Percentiles rank a stretch among this genome's conserved stretches.
Evolutionary conservation across 768 basidiomycete species (phyloP).

Genomic region (Boletus patriciae): DNA sequence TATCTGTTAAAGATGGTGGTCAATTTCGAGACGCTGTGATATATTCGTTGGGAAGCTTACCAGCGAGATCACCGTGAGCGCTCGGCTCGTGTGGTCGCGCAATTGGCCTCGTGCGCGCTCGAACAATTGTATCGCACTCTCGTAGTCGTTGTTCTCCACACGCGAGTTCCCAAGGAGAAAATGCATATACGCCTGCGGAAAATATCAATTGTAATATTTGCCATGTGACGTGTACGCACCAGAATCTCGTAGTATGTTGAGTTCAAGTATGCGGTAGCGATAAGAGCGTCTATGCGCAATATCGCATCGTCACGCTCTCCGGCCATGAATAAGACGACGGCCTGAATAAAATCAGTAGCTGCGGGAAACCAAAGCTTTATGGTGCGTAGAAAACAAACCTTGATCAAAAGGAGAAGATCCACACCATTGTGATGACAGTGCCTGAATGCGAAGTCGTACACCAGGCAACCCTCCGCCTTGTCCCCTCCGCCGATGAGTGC

Average conservation of each 20-base stretch:
- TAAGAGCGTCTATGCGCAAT: constrained; percentile 3
- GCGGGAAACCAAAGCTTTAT: background rate
- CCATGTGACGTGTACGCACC: background rate
- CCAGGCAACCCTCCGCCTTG: background rate
- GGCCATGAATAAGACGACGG: constrained; percentile 3
- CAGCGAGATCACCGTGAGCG: background rate
- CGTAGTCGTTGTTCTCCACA: background rate
- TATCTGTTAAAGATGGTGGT: background rate
- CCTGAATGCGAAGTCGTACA: background rate
- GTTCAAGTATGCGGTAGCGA: background rate
- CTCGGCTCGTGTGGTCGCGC: background rate
- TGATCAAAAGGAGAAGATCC: background rate
- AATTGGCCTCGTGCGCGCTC: background rate
- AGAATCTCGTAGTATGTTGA: background rate
- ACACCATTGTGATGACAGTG: background rate
- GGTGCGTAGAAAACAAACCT: background rate
- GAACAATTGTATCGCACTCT: background rate
- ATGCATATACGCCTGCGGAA: constrained; percentile 9
- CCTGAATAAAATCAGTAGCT: background rate
- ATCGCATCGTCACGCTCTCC: constrained; percentile 7
- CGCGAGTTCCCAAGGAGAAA: constrained; percentile 1
- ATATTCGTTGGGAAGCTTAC: background rate
- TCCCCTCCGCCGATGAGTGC: background rate
- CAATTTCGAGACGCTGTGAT: no score
- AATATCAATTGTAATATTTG: background rate